These are phyloP conservation scores for Balakata baccata DNA, from an alignment of 345 rosid genomes.

Conservation along the genomic window DNA sequence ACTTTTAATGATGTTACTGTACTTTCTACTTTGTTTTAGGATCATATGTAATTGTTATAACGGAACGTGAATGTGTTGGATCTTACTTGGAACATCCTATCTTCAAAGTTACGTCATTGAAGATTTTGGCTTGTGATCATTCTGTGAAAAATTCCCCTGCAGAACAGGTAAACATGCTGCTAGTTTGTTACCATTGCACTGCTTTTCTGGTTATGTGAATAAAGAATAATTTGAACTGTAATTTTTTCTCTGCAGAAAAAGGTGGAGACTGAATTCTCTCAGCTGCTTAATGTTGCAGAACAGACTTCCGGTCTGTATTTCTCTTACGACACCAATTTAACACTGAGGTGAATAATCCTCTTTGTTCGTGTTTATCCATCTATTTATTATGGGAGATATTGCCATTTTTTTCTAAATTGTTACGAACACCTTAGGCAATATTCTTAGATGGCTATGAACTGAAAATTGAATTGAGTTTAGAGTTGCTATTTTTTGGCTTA, in stretches of 20 bases:
- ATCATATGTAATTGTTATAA: conserved; percentile 74
- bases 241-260: conserved; percentile 55
- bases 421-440: background rate
- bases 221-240: conserved; percentile 11
- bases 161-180: conserved; percentile 58
- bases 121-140: conserved; percentile 85
- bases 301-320: conserved; percentile 73
- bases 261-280: conserved; percentile 73
- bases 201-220: background rate
- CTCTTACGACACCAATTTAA: conserved; percentile 84
- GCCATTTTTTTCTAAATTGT: background rate
- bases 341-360: conserved; percentile 55
- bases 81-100: conserved; percentile 80
- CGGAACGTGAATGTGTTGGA: conserved; percentile 77
- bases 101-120: conserved; percentile 68
- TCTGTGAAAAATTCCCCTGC: conserved; percentile 59
- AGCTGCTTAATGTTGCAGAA: conserved; percentile 68
- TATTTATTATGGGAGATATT: background rate
- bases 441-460: background rate
- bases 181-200: background rate
- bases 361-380: background rate
- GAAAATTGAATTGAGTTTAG: background rate
- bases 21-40: conserved; percentile 38
- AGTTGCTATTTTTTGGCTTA: no score
- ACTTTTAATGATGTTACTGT: background rate